These are phyloP conservation scores for Castanea mollissima DNA, from an alignment of 306 rosid species.

Conservation along the genomic window DNA sequence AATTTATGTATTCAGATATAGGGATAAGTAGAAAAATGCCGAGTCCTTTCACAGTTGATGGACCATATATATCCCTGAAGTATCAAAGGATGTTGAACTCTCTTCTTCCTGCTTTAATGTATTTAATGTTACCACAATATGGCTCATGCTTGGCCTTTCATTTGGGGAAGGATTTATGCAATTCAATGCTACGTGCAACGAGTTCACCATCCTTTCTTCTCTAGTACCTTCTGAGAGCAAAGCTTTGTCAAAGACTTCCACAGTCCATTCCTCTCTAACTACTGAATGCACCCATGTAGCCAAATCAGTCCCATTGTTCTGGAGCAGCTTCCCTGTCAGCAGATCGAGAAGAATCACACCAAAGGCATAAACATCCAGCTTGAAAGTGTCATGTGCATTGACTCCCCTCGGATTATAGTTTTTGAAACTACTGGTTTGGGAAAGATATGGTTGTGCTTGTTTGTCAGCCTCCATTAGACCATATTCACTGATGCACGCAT, in stretches of 20 bases:
- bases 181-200: constrained; percentile 59
- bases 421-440: constrained; percentile 11
- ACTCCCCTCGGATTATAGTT: constrained; percentile 17
- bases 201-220: constrained; percentile 70
- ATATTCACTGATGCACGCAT: constrained; percentile 64
- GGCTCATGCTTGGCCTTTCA: constrained; percentile 51
- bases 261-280: constrained; percentile 68
- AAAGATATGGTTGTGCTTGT: constrained; percentile 23
- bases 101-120: constrained; percentile 54
- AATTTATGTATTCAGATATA: neutral
- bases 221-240: constrained; percentile 49
- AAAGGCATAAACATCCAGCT: constrained; percentile 53
- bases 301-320: constrained; percentile 58
- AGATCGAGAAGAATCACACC: constrained; percentile 78
- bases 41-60: neutral
- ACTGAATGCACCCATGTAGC: constrained; percentile 62
- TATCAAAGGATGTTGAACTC: constrained; percentile 44
- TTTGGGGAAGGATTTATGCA: constrained; percentile 48
- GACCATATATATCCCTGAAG: neutral
- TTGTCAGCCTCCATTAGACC: constrained; percentile 55
- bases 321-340: constrained; percentile 62
- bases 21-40: neutral
- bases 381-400: constrained; percentile 33
- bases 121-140: constrained; percentile 43
- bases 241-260: constrained; percentile 56